Conservation (phyloP, 805 yeast species). For the Wickerhamia fluorescens region DNA sequence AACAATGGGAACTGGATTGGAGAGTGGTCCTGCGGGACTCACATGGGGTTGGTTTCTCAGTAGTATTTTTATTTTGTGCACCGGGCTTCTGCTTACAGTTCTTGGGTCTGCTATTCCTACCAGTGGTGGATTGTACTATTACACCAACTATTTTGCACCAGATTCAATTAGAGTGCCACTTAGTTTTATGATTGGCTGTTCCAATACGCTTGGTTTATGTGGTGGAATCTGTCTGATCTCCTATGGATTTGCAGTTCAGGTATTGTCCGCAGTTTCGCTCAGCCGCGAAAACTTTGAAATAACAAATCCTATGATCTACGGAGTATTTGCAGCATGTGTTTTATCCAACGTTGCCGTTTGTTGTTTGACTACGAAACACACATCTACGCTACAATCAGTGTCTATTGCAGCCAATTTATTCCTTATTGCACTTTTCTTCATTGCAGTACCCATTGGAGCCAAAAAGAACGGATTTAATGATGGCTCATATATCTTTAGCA, state of each 20-base stretch:
- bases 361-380: conserved; percentile 47
- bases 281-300: conserved; percentile 45
- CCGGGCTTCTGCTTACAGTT: conserved; percentile 62
- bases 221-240: conserved; percentile 63
- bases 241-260: conserved; percentile 60
- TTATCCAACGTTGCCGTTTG: conserved; percentile 46
- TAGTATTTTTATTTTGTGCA: conserved; percentile 44
- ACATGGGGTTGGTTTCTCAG: conserved; percentile 72
- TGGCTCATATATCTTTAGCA: conserved; percentile 50
- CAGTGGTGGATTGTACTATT: conserved; percentile 66
- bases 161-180: conserved; percentile 42
- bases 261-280: conserved; percentile 51
- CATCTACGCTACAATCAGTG: conserved; percentile 53
- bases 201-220: conserved; percentile 60
- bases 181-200: conserved; percentile 58
- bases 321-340: conserved; percentile 58
- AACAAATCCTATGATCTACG: conserved; percentile 50
- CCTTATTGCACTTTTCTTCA: conserved; percentile 47
- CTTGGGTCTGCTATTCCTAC: conserved; percentile 67
- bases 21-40: conserved; percentile 58
- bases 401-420: conserved; percentile 50
- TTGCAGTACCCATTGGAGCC: conserved; percentile 62
- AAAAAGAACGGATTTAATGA: conserved; percentile 18
- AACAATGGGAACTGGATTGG: conserved; percentile 43
- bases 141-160: conserved; percentile 66